phyloP scores from a whole-genome alignment of 1,284 basidiomycete species.

The Cutaneotrichosporon dermatis region DNA sequence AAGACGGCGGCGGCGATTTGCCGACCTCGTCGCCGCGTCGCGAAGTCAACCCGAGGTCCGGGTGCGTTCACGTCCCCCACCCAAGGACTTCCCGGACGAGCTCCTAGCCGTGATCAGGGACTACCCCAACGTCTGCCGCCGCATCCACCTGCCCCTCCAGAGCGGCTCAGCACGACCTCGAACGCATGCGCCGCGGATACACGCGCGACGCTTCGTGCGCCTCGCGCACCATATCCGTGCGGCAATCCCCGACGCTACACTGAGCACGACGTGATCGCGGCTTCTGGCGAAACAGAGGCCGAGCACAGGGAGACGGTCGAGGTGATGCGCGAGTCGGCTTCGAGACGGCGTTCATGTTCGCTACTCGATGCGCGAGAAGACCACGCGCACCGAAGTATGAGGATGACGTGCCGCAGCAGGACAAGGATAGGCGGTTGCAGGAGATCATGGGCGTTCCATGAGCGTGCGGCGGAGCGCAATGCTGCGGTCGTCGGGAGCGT shows the following conservation, averaged over 20 bases:
- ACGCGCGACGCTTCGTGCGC: conserved; percentile 2
- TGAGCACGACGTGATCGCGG: conserved; percentile 5
- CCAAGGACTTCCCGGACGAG: conserved; percentile 8
- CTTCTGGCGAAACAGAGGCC: conserved; percentile 5
- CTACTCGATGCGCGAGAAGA: conserved; percentile 7
- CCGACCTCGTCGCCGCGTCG: conserved; percentile 5
- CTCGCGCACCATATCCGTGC: conserved; percentile 1
- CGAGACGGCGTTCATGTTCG: conserved; percentile 7
- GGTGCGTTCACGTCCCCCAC: conserved; percentile 2
- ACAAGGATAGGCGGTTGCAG: conserved; percentile 4
- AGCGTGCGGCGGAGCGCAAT: conserved; percentile 1
- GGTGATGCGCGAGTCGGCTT: conserved; percentile 6
- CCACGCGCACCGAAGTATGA: conserved; percentile 8
- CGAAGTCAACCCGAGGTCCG: conserved; percentile 2
- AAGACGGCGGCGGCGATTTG: conserved; percentile 5
- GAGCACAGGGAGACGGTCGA: conserved; percentile 5
- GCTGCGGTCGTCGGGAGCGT: background rate
- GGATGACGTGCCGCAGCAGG: conserved; percentile 1
- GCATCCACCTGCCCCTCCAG: conserved; percentile 1
- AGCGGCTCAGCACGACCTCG: background rate
- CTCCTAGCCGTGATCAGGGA: conserved; percentile 5
- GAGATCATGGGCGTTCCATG: conserved; percentile 5
- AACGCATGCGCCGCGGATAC: conserved; percentile 6
- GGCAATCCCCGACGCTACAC: conserved; percentile 2
- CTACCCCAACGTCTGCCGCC: conserved; percentile 7